Base-by-base conservation (phyloP, 495 filamentous ascomycete species). In the Schizothecium vesticola region DNA sequence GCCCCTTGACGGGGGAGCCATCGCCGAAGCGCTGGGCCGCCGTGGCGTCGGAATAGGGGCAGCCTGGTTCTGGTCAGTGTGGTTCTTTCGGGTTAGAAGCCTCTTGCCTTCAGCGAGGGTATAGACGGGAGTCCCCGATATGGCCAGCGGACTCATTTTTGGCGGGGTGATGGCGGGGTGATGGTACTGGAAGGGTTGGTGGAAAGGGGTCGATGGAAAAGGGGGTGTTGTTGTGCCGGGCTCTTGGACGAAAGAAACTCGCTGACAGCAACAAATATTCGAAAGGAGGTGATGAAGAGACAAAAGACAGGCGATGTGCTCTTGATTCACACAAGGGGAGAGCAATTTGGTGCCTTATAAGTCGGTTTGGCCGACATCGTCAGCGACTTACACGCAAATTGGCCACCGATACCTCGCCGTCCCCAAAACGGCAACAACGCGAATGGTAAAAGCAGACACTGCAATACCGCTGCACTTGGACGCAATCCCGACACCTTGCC, bases 51-150 rank as follows among this genome's bases (percentile, higher is more conserved):
- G 69, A 67, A 21, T 68, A 67, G 3, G 71, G 73, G 29, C 63
- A 61, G 31, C 73, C 73, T 75, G 61, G 23, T 21, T 19, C 9
- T 23, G 3, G 56, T 67, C 26, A 66, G 59, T n/a, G 51, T 64
- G 24, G 26, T 9, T 6, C 62, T 28, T 64, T 23, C 2, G 21
- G 23, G 23, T 4, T 12, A 1, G 24, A 1, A 12, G 12, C 10
- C 7, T 25, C 51, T 58, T 68, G 63, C 72, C 72, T 57, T 74
- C 72, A 9, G 70, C 64, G 9, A 66, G 31, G 19, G 72, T 74
- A 56, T 74, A 74, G 5, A 60, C 21, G 4, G 64, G 57, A 43
- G 64, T 56, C 8, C 16, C 24, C 1, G 62, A 22, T 1, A 24
- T 23, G 13, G 22, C 19, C 19, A 64, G 22, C 29, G 61, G 21